Base-by-base conservation (phyloP, 2,329 filamentous ascomycete species). In the Fonsecaea erecta region DNA sequence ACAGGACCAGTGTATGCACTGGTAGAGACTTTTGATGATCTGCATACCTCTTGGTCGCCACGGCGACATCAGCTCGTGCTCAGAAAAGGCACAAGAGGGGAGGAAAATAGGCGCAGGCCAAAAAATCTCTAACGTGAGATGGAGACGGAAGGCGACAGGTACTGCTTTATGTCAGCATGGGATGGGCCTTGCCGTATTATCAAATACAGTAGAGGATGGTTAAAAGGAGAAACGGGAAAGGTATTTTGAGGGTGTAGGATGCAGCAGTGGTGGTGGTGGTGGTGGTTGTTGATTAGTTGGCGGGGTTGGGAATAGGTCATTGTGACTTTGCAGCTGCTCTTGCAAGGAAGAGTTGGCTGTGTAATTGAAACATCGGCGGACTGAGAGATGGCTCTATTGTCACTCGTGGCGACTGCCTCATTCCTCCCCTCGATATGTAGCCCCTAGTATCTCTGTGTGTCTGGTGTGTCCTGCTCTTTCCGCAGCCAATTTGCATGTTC, bases 121-220 rank as follows among this genome's bases (percentile, higher is more conserved):
- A 28, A 16, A 14, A 46, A 32, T 40, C 56, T 35, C 40, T 48
- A 34, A 51, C 56, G 56, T 52, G 40, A 59, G 56, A 52, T 52
- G 40, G 32, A 40, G 54, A 21, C 14, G 7, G 30, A 46, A 30
- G 14, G 35, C 21, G 18, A 32, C 40, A 43, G 40, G 40, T 21
- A 43, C n/a, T 43, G 40, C 21, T 48, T 57, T 59, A 59, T 59
- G 56, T 59, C 56, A 59, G 40, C 56, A 35, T 52, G 18, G 37
- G 35, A 53, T 14, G 46, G 21, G 21, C 58, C 18, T n/a, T 37
- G 35, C 43, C 32, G 51, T 54, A 4, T 21, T 43, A 35, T 59
- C 40, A 37, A 18, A 59, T 37, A 28, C 40, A 43, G n/a, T 43
- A 54, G 52, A 54, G 14, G 52, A 26, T 34, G 28, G n/a, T 54